A percentile compares a stretch with the other conserved stretches of the same genome.
Evolutionary conservation across 768 basidiomycete genomes (phyloP).

Genomic region (Kwoniella sp.): DNA sequence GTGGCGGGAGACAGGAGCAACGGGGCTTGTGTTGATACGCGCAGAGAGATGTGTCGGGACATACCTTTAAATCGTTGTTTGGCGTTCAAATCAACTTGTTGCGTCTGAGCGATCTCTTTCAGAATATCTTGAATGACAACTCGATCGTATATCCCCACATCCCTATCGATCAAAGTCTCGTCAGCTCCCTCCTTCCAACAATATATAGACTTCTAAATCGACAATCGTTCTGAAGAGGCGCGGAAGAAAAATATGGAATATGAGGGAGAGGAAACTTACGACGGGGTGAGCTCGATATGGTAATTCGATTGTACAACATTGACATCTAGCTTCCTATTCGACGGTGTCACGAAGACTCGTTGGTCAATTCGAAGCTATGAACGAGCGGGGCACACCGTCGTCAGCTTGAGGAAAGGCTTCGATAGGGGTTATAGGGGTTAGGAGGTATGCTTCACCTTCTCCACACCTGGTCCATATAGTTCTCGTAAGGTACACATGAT

Average conservation of each 20-base stretch:
- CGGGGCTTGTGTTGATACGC: no score
- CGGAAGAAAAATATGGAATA: not conserved
- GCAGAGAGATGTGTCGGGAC: slow-evolving; percentile 16
- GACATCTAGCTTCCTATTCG: slow-evolving; percentile 89
- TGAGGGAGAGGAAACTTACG: slow-evolving; percentile 60
- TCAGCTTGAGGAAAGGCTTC: no score
- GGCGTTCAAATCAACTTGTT: slow-evolving; percentile 93
- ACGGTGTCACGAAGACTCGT: slow-evolving; percentile 89
- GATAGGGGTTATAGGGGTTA: not conserved
- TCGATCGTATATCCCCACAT: slow-evolving; percentile 92
- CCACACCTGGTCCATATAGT: slow-evolving; percentile 85
- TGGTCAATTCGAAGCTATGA: slow-evolving; percentile 95
- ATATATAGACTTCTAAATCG: no score
- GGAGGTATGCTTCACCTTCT: slow-evolving; percentile 66
- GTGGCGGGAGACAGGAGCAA: no score
- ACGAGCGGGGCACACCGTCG: not conserved
- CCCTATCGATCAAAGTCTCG: slow-evolving; percentile 60
- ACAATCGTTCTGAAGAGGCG: not conserved
- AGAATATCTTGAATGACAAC: slow-evolving; percentile 94
- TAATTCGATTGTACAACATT: slow-evolving; percentile 97
- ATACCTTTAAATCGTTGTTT: slow-evolving; percentile 95
- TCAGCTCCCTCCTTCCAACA: not conserved
- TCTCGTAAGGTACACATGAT: slow-evolving; percentile 86
- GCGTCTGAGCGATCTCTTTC: slow-evolving; percentile 98
- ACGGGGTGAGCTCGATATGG: slow-evolving; percentile 96